These are phyloP conservation scores for Arthroderma sp. DNA, from an alignment of 2,329 filamentous ascomycete species.

Conservation along the genomic window DNA sequence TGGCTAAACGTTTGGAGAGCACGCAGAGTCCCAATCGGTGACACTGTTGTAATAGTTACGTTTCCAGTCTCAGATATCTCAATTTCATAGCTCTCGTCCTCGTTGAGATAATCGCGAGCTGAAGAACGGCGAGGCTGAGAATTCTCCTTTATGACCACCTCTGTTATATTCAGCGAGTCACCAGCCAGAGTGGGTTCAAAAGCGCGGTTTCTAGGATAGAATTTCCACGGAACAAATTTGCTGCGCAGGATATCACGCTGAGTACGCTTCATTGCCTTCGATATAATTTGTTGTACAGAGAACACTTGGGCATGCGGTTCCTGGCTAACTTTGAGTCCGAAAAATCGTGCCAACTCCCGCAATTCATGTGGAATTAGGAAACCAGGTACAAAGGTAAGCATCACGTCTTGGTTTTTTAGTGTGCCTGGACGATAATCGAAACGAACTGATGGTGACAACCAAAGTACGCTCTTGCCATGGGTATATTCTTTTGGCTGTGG, in stretches of 20 bases:
- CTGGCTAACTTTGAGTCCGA: not conserved
- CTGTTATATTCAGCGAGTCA: slow-evolving; percentile 8
- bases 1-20: slow-evolving; percentile 18
- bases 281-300: slow-evolving; percentile 6
- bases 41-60: slow-evolving; percentile 13
- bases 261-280: slow-evolving; percentile 12
- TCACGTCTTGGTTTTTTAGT: not conserved
- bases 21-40: slow-evolving; percentile 15
- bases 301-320: not conserved
- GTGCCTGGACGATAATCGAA: slow-evolving; percentile 6
- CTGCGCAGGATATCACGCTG: slow-evolving; percentile 11
- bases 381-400: not conserved
- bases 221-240: slow-evolving; percentile 21
- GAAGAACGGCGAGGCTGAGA: slow-evolving; percentile 2
- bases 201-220: slow-evolving; percentile 14
- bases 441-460: slow-evolving; percentile 7
- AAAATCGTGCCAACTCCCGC: too few species aligned
- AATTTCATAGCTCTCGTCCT: slow-evolving; percentile 17
- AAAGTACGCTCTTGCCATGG: slow-evolving; percentile 8
- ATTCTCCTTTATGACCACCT: slow-evolving; percentile 13
- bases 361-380: too few species aligned
- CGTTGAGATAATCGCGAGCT: slow-evolving; percentile 9
- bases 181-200: slow-evolving; percentile 13
- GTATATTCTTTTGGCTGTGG: slow-evolving; percentile 9
- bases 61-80: slow-evolving; percentile 11